Evolutionary conservation across 2,329 filamentous ascomycete genomes (phyloP), one percentile per base, ranked within the genome.

Genomic region (Tolypocladium cylindrosporum): DNA sequence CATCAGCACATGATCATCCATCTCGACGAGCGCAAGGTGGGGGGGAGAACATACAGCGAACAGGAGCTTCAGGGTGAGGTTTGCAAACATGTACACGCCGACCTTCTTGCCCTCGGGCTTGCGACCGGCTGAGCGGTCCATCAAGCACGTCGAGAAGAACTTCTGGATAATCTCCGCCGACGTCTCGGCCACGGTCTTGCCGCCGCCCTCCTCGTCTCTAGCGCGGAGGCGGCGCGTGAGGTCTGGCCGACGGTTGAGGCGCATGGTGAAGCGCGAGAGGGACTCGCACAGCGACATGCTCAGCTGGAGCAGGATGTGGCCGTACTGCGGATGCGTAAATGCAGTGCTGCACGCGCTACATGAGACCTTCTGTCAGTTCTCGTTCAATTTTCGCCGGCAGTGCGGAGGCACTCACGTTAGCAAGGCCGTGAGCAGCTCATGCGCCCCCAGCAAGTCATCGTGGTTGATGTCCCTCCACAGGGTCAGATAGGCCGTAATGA

Each of bases 1-100:
- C 19, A 31, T 52, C 16, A 52, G 48, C 31, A 3, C 9, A 11
- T 4, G 4, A 9, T 36, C 8, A 4, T 36, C 4, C 36, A 1
- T 8, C 27, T 31, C 27, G 27, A 31, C 27, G 6, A 31, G 27
- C 27, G 4, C 4, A 31, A 6, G 27, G 27, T 6, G 27, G 27
- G 6, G 27, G 27, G 27, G 27, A 10, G n/a, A 6, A 69, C 78
- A 52, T 76, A 88, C 87, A 64, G 91, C 89, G 68, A 96, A 95
- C 9, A 97, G 80, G 3, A 97, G 83, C 71, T 92, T 93, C 54
- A 97, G 76, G 42, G 91, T 94, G 31, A 96, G 81, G 68, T 97
- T 97, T 60, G 91, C 92, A 73, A 96, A 91, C 59, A 90, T 86
- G 74, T 97, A 97, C 61, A 97, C 91, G 50, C 90, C 92, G 13